Base-by-base conservation (phyloP, 352 stramenopile genomes). In the Globisporangium paroecandrum region DNA sequence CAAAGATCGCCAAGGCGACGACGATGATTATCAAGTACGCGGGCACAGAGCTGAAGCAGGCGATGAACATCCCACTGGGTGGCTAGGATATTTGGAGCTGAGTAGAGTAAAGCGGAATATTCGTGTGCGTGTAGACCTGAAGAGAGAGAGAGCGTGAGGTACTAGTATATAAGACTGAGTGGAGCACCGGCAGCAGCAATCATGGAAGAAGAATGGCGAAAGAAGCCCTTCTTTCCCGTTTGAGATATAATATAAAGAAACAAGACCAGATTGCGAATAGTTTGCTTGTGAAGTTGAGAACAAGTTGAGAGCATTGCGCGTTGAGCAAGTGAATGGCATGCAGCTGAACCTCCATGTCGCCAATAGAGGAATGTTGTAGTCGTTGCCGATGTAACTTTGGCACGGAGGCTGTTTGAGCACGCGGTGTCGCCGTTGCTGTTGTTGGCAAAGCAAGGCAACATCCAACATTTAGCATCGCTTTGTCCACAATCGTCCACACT, bases 21-120 rank as follows among this genome's bases (percentile, higher is more conserved):
- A 73, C 70, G 18, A 32, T 55, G n/a, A 89, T 89, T 78, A 71
- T 89, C n/a, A 65, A 82, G 62, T 89, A 87, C 59, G 77, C 78
- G 1, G 76, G 58, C 22, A 69, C 61, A 5, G 80, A 89, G 58
- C 63, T 89, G 3, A 60, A 73, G 9, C 55, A 88, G 58, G 77
- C 76, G 46, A 68, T 81, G 51, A 62, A 64, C 51, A 83, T 81
- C 56, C 77, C 79, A 0, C 62, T 64, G 4, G 79, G 79, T 10
- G 77, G 73, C 5, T 82, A 78, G 20, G 18, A 24, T 22, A 36
- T 0, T 41, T 18, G 5, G 6, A 9, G 18, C 27, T 20, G 25
- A 41, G 41, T 25, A 63, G 58, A 38, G 4, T 64, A n/a, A 62
- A 27, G 43, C 43, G 6, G 18, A 22, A 20, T 22, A 22, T 51